These are phyloP conservation scores for Fusarium sororula DNA, from an alignment of 2,329 filamentous ascomycete species.

Conservation along the genomic window DNA sequence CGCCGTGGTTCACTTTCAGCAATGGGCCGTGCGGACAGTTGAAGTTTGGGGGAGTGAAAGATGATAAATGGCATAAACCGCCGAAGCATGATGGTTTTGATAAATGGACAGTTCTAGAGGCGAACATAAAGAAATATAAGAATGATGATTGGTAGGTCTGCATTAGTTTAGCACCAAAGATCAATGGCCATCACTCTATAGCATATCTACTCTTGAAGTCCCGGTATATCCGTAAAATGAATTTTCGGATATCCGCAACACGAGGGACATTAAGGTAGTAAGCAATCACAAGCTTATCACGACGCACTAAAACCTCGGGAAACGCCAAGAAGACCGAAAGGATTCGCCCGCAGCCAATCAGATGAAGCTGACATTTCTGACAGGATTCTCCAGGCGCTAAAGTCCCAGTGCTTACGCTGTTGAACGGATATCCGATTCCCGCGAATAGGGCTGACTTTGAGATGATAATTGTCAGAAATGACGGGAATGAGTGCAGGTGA, in stretches of 20 bases:
- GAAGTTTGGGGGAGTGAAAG: not conserved
- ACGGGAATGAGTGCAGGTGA: not conserved
- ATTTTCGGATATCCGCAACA: not conserved
- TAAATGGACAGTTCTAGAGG: rapidly evolving
- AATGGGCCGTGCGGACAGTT: not conserved
- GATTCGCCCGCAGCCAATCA: not conserved
- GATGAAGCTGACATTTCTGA: not conserved
- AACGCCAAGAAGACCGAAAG: not conserved
- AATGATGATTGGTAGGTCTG: not conserved
- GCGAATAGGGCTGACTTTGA: not conserved
- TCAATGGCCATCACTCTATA: rapidly evolving
- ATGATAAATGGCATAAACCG: not conserved
- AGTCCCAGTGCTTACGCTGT: not conserved
- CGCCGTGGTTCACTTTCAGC: not conserved
- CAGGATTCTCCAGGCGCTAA: not conserved
- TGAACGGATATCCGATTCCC: constrained; percentile 11
- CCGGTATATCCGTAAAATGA: not conserved
- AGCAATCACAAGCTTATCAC: not conserved
- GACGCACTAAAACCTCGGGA: not conserved
- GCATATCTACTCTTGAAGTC: too few species aligned
- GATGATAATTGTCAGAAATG: not conserved
- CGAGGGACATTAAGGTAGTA: rapidly evolving
- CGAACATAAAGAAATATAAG: not conserved
- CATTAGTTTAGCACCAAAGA: rapidly evolving
- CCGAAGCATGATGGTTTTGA: not conserved